phyloP scores from a whole-genome alignment of 345 rosid genomes.

The Heritiera littoralis region DNA sequence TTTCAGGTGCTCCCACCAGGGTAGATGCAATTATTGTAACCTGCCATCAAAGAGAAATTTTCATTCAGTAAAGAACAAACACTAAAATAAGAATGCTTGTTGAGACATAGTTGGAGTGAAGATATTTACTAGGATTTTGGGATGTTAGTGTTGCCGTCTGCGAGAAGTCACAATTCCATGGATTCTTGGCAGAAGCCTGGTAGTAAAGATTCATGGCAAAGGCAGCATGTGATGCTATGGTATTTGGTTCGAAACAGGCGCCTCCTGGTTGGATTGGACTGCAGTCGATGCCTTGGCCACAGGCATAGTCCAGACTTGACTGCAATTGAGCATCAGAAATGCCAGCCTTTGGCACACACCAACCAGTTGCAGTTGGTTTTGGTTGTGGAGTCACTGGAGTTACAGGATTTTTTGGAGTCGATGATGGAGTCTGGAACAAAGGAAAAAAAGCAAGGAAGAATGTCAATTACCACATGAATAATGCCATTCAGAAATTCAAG shows the following conservation, averaged over 20 bases:
- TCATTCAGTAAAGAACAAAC: neutral
- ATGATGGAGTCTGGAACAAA: slow-evolving; percentile 34
- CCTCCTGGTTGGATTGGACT: slow-evolving; percentile 68
- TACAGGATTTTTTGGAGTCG: slow-evolving; percentile 22
- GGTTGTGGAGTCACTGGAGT: slow-evolving; percentile 49
- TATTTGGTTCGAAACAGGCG: slow-evolving; percentile 75
- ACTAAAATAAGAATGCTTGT: neutral
- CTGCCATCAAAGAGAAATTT: slow-evolving; percentile 32
- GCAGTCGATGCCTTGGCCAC: slow-evolving; percentile 65
- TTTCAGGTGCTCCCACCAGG: slow-evolving; percentile 60
- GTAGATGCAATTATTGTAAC: slow-evolving; percentile 60
- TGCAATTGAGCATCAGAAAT: slow-evolving; percentile 59
- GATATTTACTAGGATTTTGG: slow-evolving; percentile 43
- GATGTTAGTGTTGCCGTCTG: slow-evolving; percentile 59
- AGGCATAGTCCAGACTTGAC: slow-evolving; percentile 71
- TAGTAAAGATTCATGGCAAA: slow-evolving; percentile 82
- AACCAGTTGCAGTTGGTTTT: slow-evolving; percentile 41
- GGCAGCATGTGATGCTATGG: slow-evolving; percentile 61
- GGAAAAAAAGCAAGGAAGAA: neutral
- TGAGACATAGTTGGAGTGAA: neutral
- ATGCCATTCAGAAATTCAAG: neutral
- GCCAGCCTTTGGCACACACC: slow-evolving; percentile 73
- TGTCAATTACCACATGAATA: neutral
- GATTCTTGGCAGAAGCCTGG: slow-evolving; percentile 51
- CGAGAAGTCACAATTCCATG: slow-evolving; percentile 72